phyloP scores from a whole-genome alignment of 768 basidiomycete genomes.

The Podaxis sp. region DNA sequence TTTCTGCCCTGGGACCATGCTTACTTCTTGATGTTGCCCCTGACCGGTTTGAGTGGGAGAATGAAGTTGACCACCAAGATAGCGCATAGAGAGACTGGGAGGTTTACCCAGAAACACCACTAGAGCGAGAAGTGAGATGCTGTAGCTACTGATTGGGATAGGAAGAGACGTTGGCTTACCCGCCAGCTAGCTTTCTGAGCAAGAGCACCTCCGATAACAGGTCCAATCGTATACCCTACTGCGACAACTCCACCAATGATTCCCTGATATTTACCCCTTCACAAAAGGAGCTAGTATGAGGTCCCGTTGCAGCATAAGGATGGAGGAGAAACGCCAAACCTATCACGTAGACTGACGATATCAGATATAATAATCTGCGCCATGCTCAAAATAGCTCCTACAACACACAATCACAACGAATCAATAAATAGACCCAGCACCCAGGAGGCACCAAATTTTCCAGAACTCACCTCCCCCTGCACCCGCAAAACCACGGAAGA shows the following conservation, averaged over 20 bases:
- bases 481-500: constrained; percentile 68
- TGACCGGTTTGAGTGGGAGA: constrained; percentile 68
- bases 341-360: constrained; percentile 66
- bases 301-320: too few relatives aligned
- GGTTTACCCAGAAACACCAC: constrained; percentile 79
- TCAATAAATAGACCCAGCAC: neutral
- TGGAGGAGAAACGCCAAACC: constrained; percentile 33
- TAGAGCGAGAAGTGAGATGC: constrained; percentile 19
- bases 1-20: neutral
- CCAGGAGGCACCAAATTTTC: neutral
- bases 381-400: constrained; percentile 65
- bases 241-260: constrained; percentile 61
- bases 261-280: constrained; percentile 75
- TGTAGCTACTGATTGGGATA: neutral
- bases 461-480: constrained; percentile 54
- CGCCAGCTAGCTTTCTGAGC: constrained; percentile 64
- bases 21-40: constrained; percentile 56
- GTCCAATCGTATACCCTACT: constrained; percentile 65
- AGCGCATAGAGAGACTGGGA: constrained; percentile 56
- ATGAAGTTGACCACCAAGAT: constrained; percentile 59
- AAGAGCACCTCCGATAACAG: constrained; percentile 65
- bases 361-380: constrained; percentile 73
- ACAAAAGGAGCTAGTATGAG: constrained; percentile 1
- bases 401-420: neutral
- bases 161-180: constrained; percentile 33